Evolutionary conservation across 164 flowering plant species (phyloP).

Genomic region (Aristolochia californica): DNA sequence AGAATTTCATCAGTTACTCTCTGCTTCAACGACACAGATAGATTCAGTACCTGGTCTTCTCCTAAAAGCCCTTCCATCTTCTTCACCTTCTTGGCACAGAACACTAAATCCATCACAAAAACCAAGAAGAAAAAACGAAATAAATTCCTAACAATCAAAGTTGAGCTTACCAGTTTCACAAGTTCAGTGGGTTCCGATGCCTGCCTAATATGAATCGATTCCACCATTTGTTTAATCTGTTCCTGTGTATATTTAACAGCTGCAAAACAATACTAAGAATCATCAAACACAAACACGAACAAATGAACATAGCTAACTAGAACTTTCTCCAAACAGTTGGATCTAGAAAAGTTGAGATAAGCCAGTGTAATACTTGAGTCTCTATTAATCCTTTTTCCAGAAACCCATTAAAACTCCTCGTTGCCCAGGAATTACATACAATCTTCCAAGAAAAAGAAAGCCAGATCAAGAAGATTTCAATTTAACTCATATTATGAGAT

Average conservation of each 20-base stretch:
- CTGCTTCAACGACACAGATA: constrained; percentile 47
- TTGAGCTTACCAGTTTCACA: constrained; percentile 46
- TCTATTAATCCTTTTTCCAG: too few relatives aligned
- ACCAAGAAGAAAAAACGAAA: background rate
- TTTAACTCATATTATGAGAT: background rate
- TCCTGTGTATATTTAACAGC: constrained; percentile 58
- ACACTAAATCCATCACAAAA: constrained; percentile 5
- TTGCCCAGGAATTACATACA: too few relatives aligned
- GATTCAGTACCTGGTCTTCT: constrained; percentile 19
- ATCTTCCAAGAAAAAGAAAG: background rate
- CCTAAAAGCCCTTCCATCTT: constrained; percentile 27
- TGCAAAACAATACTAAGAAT: constrained; percentile 15
- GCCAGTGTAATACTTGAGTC: too few relatives aligned
- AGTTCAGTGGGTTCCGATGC: constrained; percentile 59
- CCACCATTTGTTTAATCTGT: constrained; percentile 82
- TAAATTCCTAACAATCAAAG: background rate
- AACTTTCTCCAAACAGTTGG: background rate
- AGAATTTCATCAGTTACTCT: constrained; percentile 55
- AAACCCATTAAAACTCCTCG: too few relatives aligned
- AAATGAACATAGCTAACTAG: background rate
- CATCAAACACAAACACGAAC: constrained; percentile 1
- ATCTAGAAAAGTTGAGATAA: too few relatives aligned
- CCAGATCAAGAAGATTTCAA: background rate
- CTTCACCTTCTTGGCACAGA: constrained; percentile 34
- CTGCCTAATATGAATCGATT: constrained; percentile 60